These are phyloP conservation scores for Tubosaeta sp. DNA, from an alignment of 768 basidiomycete species.

Conservation along the genomic window DNA sequence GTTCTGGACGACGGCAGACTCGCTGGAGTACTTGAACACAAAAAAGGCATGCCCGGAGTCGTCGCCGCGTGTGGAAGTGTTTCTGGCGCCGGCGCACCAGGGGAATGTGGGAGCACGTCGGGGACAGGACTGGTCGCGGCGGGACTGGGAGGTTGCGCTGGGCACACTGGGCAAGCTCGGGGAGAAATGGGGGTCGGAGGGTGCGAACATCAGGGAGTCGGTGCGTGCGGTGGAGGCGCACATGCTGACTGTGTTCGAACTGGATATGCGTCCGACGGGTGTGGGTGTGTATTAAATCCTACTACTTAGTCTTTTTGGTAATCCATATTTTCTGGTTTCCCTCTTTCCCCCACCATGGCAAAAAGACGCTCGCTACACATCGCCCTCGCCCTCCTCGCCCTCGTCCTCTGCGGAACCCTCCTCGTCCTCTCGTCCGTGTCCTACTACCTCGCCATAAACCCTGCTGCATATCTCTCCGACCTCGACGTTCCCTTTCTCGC, in stretches of 20 bases:
- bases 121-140: conserved; percentile 72
- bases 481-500: conserved; percentile 60
- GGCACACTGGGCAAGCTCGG: conserved; percentile 45
- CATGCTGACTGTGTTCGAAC: conserved; percentile 44
- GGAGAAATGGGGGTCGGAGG: conserved; percentile 45
- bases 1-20: conserved; percentile 53
- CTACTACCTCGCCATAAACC: conserved; percentile 81
- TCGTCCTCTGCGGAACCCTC: conserved; percentile 84
- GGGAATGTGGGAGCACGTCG: conserved; percentile 47
- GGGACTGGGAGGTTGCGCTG: conserved; percentile 60
- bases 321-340: conserved; percentile 3
- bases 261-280: conserved; percentile 42
- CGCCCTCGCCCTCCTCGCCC: conserved; percentile 55
- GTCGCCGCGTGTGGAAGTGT: conserved; percentile 48
- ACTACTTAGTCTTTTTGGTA: neutral
- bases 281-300: conserved; percentile 6
- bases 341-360: conserved; percentile 29
- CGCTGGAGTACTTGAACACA: conserved; percentile 52
- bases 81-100: conserved; percentile 46
- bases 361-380: conserved; percentile 44
- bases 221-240: conserved; percentile 46
- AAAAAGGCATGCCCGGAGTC: conserved; percentile 33
- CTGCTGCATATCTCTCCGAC: conserved; percentile 76
- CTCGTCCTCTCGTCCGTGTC: conserved; percentile 88
- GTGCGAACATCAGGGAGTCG: conserved; percentile 49